These are phyloP conservation scores for Fusarium hostae DNA, from an alignment of 2,329 filamentous ascomycete genomes.

Conservation along the genomic window DNA sequence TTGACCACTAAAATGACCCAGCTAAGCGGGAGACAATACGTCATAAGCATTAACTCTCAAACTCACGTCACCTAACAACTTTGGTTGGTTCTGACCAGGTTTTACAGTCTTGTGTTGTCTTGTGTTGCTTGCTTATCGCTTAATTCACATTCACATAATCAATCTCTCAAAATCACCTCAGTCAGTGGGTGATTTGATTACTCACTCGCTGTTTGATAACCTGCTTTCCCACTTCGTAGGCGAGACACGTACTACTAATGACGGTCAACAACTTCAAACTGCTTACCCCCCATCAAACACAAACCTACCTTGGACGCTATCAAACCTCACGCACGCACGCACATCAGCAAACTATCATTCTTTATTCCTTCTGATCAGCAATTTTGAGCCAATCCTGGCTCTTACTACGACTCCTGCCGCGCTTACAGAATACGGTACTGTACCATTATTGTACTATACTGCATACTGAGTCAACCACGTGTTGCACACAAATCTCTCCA, in stretches of 20 bases:
- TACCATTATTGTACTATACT: not conserved
- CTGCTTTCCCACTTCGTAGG: constrained; percentile 7
- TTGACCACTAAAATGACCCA: constrained; percentile 9
- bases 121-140: constrained; percentile 18
- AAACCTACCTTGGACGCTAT: not conserved
- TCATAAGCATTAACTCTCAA: constrained; percentile 20
- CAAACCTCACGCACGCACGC: not conserved
- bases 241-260: constrained; percentile 20
- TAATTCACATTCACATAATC: constrained; percentile 19
- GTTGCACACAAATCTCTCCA: constrained; percentile 31
- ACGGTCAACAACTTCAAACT: constrained; percentile 2
- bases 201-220: constrained; percentile 2
- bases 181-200: not conserved
- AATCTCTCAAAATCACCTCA: not conserved
- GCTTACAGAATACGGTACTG: constrained; percentile 13
- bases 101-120: constrained; percentile 3
- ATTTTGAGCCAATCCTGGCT: constrained; percentile 29
- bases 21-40: constrained; percentile 13
- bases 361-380: constrained; percentile 28
- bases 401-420: not conserved
- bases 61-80: constrained; percentile 13
- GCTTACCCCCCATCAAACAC: constrained; percentile 13
- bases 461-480: constrained; percentile 41
- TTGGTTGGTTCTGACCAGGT: constrained; percentile 23
- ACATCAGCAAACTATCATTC: constrained; percentile 25